These are phyloP conservation scores for Ajuga chamaepitys DNA, from an alignment of 257 asterid species.

Conservation along the genomic window DNA sequence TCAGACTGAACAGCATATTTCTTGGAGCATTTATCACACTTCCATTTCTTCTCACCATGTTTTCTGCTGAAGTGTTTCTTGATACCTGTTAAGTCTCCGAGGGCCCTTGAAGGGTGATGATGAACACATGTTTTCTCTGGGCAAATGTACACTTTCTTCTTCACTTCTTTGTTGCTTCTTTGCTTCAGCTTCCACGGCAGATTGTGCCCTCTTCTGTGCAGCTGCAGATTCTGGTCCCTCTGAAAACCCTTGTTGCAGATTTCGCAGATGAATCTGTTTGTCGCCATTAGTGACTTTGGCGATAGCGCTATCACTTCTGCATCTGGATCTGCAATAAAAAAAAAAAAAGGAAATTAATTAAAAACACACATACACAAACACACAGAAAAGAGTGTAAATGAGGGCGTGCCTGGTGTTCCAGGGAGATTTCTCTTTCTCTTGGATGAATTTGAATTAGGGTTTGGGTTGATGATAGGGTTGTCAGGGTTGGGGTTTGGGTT, in stretches of 20 bases:
- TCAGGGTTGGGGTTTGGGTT: constrained; percentile 9
- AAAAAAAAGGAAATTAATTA: no score
- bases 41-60: constrained; percentile 96
- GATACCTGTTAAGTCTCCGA: constrained; percentile 82
- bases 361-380: not conserved
- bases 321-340: constrained; percentile 68
- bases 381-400: not conserved
- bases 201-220: constrained; percentile 84
- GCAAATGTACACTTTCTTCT: constrained; percentile 81
- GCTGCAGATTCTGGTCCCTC: constrained; percentile 86
- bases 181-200: constrained; percentile 95
- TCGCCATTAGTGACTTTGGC: constrained; percentile 85
- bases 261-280: constrained; percentile 81
- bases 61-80: constrained; percentile 80
- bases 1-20: constrained; percentile 93
- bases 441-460: constrained; percentile 44
- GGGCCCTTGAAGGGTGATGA: constrained; percentile 76
- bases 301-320: constrained; percentile 89
- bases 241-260: constrained; percentile 97
- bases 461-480: constrained; percentile 16
- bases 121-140: constrained; percentile 83
- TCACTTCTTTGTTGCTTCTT: constrained; percentile 53
- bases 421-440: constrained; percentile 85
- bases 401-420: constrained; percentile 59
- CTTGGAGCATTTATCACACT: constrained; percentile 84